These are phyloP conservation scores for Ambrosiella xylebori DNA, from an alignment of 2,329 filamentous ascomycete species.

Conservation along the genomic window DNA sequence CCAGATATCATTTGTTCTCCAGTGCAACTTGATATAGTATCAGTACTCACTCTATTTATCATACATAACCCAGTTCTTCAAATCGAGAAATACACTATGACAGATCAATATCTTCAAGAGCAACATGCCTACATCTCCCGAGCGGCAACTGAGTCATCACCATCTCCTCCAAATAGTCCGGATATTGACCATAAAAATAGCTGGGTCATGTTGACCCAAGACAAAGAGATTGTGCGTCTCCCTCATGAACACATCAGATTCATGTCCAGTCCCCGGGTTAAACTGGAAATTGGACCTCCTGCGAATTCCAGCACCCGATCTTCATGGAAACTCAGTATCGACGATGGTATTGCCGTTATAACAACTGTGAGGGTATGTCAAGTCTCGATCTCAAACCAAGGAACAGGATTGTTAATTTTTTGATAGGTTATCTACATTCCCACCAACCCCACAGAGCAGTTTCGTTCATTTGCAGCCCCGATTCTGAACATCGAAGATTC, in stretches of 20 bases:
- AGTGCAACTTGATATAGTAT: too few relatives aligned
- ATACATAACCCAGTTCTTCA: background rate
- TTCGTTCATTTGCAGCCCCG: slow-evolving; percentile 79
- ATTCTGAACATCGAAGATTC: slow-evolving; percentile 78
- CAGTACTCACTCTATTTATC: background rate
- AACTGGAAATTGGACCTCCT: slow-evolving; percentile 55
- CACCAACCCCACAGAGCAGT: slow-evolving; percentile 43
- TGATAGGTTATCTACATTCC: slow-evolving; percentile 74
- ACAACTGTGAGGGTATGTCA: slow-evolving; percentile 64
- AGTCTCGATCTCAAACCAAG: background rate
- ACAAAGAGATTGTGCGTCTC: slow-evolving; percentile 61
- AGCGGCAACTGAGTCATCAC: background rate
- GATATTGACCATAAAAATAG: slow-evolving; percentile 40
- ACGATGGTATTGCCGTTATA: slow-evolving; percentile 58
- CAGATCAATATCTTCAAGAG: slow-evolving; percentile 22
- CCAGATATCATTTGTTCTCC: too few relatives aligned
- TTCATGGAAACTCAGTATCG: slow-evolving; percentile 35
- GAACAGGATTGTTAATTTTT: background rate
- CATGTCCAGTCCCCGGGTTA: slow-evolving; percentile 63
- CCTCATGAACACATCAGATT: slow-evolving; percentile 70
- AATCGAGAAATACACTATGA: slow-evolving; percentile 23
- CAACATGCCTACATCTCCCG: slow-evolving; percentile 22
- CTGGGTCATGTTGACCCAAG: slow-evolving; percentile 83
- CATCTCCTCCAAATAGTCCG: slow-evolving; percentile 5
- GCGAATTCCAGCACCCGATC: slow-evolving; percentile 32